phyloP scores from a whole-genome alignment of 2,329 filamentous ascomycete genomes.

The Chaetomiaceae sp. region DNA sequence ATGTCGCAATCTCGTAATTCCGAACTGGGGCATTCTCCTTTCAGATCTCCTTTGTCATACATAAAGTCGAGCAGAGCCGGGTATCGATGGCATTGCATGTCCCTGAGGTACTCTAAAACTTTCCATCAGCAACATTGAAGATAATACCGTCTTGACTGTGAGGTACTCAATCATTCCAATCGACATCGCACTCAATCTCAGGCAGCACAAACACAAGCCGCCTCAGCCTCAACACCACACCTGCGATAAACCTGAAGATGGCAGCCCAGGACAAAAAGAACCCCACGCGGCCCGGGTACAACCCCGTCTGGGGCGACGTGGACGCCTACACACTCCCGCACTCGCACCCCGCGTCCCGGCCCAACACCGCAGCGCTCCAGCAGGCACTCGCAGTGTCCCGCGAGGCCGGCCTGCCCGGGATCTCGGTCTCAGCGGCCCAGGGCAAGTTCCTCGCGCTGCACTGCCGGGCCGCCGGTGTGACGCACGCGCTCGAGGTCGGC shows the following conservation, averaged over 20 bases:
- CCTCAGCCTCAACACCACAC: too few species aligned
- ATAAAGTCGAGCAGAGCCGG: too few species aligned
- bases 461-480: constrained; percentile 9
- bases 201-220: too few species aligned
- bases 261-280: neutral
- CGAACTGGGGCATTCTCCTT: neutral
- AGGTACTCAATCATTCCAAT: too few species aligned
- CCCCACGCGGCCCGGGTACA: neutral
- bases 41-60: neutral
- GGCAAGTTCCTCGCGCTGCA: constrained; percentile 21
- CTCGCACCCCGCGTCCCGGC: constrained; percentile 15
- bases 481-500: constrained; percentile 20
- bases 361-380: constrained; percentile 12
- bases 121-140: too few species aligned
- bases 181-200: too few species aligned
- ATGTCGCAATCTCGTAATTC: neutral
- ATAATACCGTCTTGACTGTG: too few species aligned
- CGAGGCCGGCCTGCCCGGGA: constrained; percentile 17
- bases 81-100: too few species aligned
- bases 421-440: constrained; percentile 14
- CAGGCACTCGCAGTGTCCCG: constrained; percentile 9
- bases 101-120: too few species aligned
- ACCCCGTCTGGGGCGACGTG: constrained; percentile 3
- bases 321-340: constrained; percentile 17
- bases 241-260: neutral